These are phyloP conservation scores for Tolypocladium sp. DNA, from an alignment of 2,329 filamentous ascomycete genomes.

Conservation along the genomic window DNA sequence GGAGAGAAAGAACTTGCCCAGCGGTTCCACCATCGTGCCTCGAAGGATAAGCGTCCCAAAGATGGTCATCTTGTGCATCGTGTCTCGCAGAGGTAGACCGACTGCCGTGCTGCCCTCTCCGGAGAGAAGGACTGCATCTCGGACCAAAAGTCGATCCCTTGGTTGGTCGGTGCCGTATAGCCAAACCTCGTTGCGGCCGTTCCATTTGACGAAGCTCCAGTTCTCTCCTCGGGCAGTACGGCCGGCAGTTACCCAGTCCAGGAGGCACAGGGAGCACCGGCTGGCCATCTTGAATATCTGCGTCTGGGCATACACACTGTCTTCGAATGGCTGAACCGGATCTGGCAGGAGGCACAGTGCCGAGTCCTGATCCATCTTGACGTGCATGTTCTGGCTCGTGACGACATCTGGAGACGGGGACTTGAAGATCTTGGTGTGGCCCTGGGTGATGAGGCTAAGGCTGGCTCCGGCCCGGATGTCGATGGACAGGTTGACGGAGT, in stretches of 20 bases:
- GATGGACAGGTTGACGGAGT: constrained; percentile 67
- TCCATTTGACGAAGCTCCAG: constrained; percentile 76
- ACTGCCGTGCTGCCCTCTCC: constrained; percentile 32
- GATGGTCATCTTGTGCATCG: constrained; percentile 68
- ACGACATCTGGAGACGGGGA: constrained; percentile 46
- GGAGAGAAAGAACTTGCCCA: constrained; percentile 66
- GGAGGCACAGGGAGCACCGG: constrained; percentile 59
- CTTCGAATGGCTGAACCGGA: constrained; percentile 82
- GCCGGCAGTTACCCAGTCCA: constrained; percentile 94
- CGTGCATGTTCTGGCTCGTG: constrained; percentile 48
- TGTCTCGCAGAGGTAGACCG: constrained; percentile 37
- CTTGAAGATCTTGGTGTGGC: constrained; percentile 95
- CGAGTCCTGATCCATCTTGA: constrained; percentile 39
- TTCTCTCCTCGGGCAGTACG: constrained; percentile 76
- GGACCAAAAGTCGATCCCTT: constrained; percentile 57
- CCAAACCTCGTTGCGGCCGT: constrained; percentile 85
- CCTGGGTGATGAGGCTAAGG: constrained; percentile 60
- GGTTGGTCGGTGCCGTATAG: constrained; percentile 20
- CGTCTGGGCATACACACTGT: constrained; percentile 73
- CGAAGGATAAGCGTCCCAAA: constrained; percentile 80
- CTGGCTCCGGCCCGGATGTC: constrained; percentile 54
- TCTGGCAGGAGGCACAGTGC: constrained; percentile 70
- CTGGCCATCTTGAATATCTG: constrained; percentile 63
- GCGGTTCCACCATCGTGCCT: constrained; percentile 56
- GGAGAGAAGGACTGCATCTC: constrained; percentile 75